Evolutionary conservation across 2,329 filamentous ascomycete species (phyloP).

Genomic region (Lachnellula hyalina): DNA sequence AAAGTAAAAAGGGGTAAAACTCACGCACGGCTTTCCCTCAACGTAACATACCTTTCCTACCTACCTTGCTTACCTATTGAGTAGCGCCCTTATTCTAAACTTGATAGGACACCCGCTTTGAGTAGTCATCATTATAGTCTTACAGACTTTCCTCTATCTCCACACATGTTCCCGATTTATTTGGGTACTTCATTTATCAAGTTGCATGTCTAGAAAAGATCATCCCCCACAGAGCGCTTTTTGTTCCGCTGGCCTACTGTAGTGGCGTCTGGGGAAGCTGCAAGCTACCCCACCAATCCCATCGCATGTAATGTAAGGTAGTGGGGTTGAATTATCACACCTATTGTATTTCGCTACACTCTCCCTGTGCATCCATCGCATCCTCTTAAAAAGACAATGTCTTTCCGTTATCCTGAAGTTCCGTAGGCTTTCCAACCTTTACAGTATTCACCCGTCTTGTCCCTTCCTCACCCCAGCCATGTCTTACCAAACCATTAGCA

Average conservation of each 20-base stretch:
- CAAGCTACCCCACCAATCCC: background rate
- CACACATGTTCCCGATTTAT: no score
- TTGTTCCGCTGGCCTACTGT: background rate
- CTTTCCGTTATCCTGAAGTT: no score
- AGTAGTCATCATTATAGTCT: no score
- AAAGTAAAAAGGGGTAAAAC: no score
- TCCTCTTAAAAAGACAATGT: no score
- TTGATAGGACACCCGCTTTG: no score
- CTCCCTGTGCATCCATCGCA: background rate
- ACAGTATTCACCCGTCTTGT: background rate
- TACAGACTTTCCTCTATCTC: no score
- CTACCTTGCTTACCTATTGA: no score
- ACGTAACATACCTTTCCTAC: no score
- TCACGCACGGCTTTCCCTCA: no score
- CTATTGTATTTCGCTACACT: background rate
- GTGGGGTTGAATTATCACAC: background rate
- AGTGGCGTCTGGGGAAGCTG: background rate
- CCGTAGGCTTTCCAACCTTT: background rate
- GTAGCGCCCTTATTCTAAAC: no score
- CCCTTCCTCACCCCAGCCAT: constrained; percentile 4
- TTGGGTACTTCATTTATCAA: no score
- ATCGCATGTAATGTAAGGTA: background rate
- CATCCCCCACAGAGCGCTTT: background rate
- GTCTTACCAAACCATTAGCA: constrained; percentile 20
- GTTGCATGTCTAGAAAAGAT: background rate